These are phyloP conservation scores for Lachnellula suecica DNA, from an alignment of 2,329 filamentous ascomycete genomes.

Conservation along the genomic window DNA sequence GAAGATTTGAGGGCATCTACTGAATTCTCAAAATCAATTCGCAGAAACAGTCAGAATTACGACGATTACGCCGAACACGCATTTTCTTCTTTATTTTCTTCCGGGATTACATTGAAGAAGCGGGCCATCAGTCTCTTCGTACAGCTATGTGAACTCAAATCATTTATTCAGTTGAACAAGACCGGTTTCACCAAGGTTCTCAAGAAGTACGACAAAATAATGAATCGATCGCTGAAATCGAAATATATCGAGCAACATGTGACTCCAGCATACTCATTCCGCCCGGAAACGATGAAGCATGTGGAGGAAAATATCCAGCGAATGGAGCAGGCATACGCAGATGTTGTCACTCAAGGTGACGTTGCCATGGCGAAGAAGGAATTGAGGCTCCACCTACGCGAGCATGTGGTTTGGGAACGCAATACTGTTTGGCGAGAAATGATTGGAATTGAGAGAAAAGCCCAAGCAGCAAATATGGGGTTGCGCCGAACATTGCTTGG, in stretches of 20 bases:
- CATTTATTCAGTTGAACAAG: conserved; percentile 92
- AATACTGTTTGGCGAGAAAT: conserved; percentile 99
- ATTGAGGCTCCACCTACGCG: conserved; percentile 83
- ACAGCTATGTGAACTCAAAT: conserved; percentile 90
- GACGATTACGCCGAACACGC: conserved; percentile 80
- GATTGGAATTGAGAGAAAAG: conserved; percentile 95
- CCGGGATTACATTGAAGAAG: conserved; percentile 87
- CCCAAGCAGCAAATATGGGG: conserved; percentile 89
- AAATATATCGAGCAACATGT: conserved; percentile 75
- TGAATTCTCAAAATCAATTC: conserved; percentile 56
- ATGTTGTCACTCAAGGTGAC: conserved; percentile 81
- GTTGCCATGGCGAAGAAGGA: conserved; percentile 76
- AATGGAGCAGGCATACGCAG: conserved; percentile 78
- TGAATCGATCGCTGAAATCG: conserved; percentile 77
- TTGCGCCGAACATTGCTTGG: conserved; percentile 76
- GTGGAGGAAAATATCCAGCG: conserved; percentile 71
- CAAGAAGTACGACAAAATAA: conserved; percentile 98
- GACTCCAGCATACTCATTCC: conserved; percentile 79
- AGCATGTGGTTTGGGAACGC: conserved; percentile 98
- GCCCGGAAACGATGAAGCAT: conserved; percentile 64
- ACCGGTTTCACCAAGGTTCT: conserved; percentile 95
- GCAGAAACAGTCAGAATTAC: conserved; percentile 64
- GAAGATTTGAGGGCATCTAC: conserved; percentile 62
- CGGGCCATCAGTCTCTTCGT: conserved; percentile 86
- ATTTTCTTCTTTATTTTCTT: conserved; percentile 65